Evolutionary conservation across 2,329 filamentous ascomycete genomes (phyloP), one percentile per base, ranked within the genome.

Genomic region (Clonostachys sp.): DNA sequence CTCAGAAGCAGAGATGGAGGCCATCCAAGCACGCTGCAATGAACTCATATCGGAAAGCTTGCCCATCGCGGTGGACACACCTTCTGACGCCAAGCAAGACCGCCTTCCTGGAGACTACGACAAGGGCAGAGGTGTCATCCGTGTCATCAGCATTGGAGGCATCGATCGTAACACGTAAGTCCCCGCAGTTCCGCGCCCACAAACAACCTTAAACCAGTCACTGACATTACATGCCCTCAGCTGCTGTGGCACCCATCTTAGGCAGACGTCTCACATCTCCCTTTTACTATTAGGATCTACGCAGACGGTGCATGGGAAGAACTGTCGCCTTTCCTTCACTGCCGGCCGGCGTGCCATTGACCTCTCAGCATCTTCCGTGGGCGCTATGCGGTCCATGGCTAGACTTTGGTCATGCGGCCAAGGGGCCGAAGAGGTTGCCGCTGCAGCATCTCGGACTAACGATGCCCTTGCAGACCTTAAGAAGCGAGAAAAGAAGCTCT

Each of bases 191-290:
- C 24, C 24, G 3, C 24, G 3, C 24, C 24, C 3, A 30, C 8
- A 1, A 9, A 30, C 14, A 16, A n/a, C n/a, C n/a, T n/a, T n/a
- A n/a, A 7, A 9, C 9, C n/a, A 16, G n/a, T 33, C 9, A 16
- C 33, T 45, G 2, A 20, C 49, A 10, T 4, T 4, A 51, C 17
- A 3, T 4, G 3, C 2, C 6, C 0, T 1, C 4, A 62, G 61
- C 10, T 63, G 61, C 42, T 64, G 61, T 5, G 61, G 61, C 5
- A 64, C 61, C 5, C 61, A 64, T 14, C 51, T 64, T 0, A 51
- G 55, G 0, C 59, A 62, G 39, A 64, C 61, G 3, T 63, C 61
- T 0, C 61, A 64, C 41, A 55, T 64, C 6, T 52, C 54, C 1
- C 60, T 64, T 12, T 53, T 64, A 13, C 48, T 64, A 0, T 47